Base-by-base conservation (phyloP, 2,329 filamentous ascomycete species). In the Trichoderma breve region DNA sequence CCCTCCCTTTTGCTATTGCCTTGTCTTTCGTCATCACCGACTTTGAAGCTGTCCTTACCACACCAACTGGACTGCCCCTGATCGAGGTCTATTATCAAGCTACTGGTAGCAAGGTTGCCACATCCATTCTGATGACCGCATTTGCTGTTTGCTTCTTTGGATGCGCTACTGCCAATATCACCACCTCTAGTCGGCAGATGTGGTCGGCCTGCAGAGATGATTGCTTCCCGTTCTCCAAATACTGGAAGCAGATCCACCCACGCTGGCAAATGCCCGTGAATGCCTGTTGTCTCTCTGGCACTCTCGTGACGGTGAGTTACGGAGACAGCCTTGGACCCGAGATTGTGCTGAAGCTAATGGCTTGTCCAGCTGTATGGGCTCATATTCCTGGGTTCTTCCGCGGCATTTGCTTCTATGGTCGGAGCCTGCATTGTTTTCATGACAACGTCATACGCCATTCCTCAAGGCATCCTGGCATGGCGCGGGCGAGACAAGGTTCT, bases 311-410 rank as follows among this genome's bases (percentile, higher is more conserved):
- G 57, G 57, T 60, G 32, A 34, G n/a, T 21, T n/a, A 11, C 26
- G 28, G 28, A 28, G 28, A 28, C 28, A 28, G 28, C 28, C 28
- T 28, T 28, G 28, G 28, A 28, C 28, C 28, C 28, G 28, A 28
- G 28, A 28, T 28, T 28, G 28, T 28, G 28, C 28, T 28, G 28
- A 28, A 28, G 28, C 28, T 28, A 28, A 28, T 28, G 28, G 6
- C 28, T 21, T 1, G 72, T 74, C 0, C 74, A 73, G 74, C 4
- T 80, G 0, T 80, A 80, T 8, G 78, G 76, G 2, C 70, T 78
- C 6, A 77, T 80, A 0, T 80, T 78, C 60, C 72, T 80, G 1
- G 78, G 78, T 3, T 80, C 77, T 0, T 75, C 76, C 2, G 79
- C 78, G 1, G 78, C 78, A 1, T 78, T 78, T 34, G 73, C 75